phyloP scores from a whole-genome alignment of 371 early-diverging fungal species.

The Mucor sp. region DNA sequence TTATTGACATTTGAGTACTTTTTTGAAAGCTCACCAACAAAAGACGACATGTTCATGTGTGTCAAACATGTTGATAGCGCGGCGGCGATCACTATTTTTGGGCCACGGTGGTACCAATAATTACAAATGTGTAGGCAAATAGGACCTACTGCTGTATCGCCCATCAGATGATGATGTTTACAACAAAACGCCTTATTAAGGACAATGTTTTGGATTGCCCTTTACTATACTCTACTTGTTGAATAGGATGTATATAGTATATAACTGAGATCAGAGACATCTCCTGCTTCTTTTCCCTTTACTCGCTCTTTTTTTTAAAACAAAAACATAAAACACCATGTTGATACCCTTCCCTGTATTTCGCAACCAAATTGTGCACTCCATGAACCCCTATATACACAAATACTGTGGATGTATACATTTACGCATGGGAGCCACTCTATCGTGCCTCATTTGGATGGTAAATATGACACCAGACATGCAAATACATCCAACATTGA shows the following conservation, averaged over 20 bases:
- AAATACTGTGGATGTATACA: conserved; percentile 56
- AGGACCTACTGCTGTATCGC: not conserved
- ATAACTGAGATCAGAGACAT: not conserved
- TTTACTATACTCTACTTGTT: not conserved
- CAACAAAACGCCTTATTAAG: not conserved
- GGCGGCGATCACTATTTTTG: not conserved
- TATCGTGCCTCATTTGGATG: conserved; percentile 45
- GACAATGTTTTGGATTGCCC: not conserved
- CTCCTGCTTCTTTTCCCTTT: not conserved
- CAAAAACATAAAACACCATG: not conserved
- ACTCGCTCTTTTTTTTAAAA: not conserved
- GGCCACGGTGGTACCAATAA: not conserved
- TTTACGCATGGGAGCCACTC: conserved; percentile 38
- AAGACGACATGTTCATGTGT: too few species aligned
- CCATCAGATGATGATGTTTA: not conserved
- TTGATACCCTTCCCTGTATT: not conserved
- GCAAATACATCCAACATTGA: too few species aligned
- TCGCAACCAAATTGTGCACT: conserved; percentile 30
- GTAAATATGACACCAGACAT: conserved; percentile 11
- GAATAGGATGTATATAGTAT: not conserved
- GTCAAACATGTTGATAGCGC: too few species aligned
- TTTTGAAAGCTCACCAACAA: too few species aligned
- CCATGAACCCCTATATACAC: conserved; percentile 31
- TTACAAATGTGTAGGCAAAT: too few species aligned
- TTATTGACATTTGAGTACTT: too few species aligned